Evolutionary conservation across 192 early-diverging fungal species (phyloP).

Genomic region (Geranomyces variabilis): DNA sequence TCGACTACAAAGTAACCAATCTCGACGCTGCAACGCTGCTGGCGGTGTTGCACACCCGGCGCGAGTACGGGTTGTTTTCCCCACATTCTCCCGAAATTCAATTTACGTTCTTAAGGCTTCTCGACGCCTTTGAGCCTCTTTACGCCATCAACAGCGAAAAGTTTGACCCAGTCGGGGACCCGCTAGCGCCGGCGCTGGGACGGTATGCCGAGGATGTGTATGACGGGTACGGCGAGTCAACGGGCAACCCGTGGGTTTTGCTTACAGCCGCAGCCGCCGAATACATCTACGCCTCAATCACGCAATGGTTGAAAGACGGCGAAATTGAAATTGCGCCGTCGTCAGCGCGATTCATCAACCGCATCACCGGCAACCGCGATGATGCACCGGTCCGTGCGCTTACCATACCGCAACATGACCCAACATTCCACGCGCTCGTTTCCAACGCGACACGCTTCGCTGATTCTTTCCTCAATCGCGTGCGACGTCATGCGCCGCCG

Average conservation of each 20-base stretch:
- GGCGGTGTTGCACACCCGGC: constrained; percentile 46
- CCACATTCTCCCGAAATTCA: constrained; percentile 14
- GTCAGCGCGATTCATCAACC: too few species aligned
- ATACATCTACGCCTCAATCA: constrained; percentile 56
- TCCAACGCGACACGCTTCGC: constrained; percentile 35
- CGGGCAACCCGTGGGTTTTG: constrained; percentile 81
- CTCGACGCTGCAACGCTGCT: constrained; percentile 67
- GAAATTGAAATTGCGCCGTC: neutral
- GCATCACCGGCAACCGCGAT: neutral
- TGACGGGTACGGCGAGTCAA: constrained; percentile 52
- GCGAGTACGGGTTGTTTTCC: neutral
- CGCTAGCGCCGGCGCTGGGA: constrained; percentile 63
- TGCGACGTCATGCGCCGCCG: constrained; percentile 50
- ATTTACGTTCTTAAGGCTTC: constrained; percentile 11
- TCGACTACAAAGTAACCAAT: constrained; percentile 48
- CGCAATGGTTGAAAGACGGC: neutral
- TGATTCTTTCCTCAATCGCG: constrained; percentile 62
- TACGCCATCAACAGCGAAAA: constrained; percentile 54
- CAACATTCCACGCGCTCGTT: neutral
- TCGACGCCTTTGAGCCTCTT: constrained; percentile 32
- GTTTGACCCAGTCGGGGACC: neutral
- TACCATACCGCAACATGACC: neutral
- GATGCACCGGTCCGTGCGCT: neutral
- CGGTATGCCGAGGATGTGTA: constrained; percentile 81
- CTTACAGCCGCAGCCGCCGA: constrained; percentile 65